Base-by-base conservation (phyloP, 257 asterid genomes). In the Misopates orontium region DNA sequence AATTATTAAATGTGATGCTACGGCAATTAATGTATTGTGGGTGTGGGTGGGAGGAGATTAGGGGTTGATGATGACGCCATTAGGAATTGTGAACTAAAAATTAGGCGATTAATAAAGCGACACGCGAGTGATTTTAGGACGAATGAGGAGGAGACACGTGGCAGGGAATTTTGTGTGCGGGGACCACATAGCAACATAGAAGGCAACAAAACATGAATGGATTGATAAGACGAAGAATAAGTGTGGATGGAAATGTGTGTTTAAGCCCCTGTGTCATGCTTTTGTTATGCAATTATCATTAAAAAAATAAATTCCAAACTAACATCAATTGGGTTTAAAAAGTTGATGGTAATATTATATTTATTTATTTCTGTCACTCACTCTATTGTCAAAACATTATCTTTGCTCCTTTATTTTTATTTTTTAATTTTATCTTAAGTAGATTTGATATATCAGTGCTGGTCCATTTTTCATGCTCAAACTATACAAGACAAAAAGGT, bases 91-190 rank as follows among this genome's bases (percentile, higher is more conserved):
- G 47, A 78, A 67, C 76, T 36, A 49, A 82, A 69, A 68, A 68
- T 78, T 75, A 71, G 84, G 84, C 80, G 71, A 72, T 65, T 81
- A 64, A 74, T 75, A 70, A 77, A 75, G 73, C 74, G 83, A 84
- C 85, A 81, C 81, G 74, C 85, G 53, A 69, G 62, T 79, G 72
- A 19, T 60, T 28, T 1, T 5, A 0, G 0, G 1, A 7, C 73
- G 23, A 70, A 74, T 71, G 55, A 25, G 2, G 0, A 25, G 16
- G 4, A 0, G 71, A 80, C 80, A 74, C 78, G 80, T 74, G 80
- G 56, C 23, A 2, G 20, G 20, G 32, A 15, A 2, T 2, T 16
- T 36, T 16, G 8, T 12, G 23, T 20, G 73, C 32, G 71, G 77
- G 86, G 54, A 54, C 83, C 79, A 39, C 66, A 3, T 42, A 50